phyloP scores from a whole-genome alignment of 768 basidiomycete species.

The Tephrocybe sp. region DNA sequence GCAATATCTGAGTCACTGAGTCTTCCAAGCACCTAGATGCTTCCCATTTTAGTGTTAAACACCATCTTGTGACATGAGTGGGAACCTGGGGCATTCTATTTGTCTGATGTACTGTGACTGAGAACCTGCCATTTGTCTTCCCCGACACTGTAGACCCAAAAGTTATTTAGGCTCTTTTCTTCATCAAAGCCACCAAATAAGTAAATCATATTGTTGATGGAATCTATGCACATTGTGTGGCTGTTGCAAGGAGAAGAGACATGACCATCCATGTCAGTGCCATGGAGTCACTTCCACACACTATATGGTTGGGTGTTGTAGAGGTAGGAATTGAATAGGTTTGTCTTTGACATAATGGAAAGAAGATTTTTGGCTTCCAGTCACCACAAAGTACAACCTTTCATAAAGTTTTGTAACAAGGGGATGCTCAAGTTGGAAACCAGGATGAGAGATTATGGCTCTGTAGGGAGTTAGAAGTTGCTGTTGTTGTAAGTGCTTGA shows the following conservation, averaged over 20 bases:
- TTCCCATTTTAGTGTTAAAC: conserved; percentile 66
- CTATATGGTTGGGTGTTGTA: conserved; percentile 57
- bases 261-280: conserved; percentile 65
- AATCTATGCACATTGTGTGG: conserved; percentile 81
- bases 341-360: conserved; percentile 44
- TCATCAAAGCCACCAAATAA: conserved; percentile 84
- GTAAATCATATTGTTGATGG: conserved; percentile 61
- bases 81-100: conserved; percentile 66
- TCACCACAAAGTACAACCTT: conserved; percentile 65
- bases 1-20: conserved; percentile 55
- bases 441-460: conserved; percentile 53
- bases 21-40: conserved; percentile 73
- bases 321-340: conserved; percentile 64
- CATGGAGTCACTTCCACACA: conserved; percentile 59
- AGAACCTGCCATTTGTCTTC: conserved; percentile 63
- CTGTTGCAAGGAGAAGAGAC: conserved; percentile 70
- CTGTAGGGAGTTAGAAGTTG: conserved; percentile 68
- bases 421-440: conserved; percentile 66
- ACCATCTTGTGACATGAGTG: conserved; percentile 84
- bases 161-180: conserved; percentile 69
- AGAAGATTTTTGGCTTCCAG: conserved; percentile 63
- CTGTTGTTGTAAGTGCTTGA: conserved; percentile 78
- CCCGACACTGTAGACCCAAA: conserved; percentile 70
- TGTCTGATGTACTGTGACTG: conserved; percentile 51
- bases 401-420: conserved; percentile 66